Evolutionary conservation across 2,329 filamentous ascomycete genomes (phyloP).

Genomic region (Apiospora malaysiana): DNA sequence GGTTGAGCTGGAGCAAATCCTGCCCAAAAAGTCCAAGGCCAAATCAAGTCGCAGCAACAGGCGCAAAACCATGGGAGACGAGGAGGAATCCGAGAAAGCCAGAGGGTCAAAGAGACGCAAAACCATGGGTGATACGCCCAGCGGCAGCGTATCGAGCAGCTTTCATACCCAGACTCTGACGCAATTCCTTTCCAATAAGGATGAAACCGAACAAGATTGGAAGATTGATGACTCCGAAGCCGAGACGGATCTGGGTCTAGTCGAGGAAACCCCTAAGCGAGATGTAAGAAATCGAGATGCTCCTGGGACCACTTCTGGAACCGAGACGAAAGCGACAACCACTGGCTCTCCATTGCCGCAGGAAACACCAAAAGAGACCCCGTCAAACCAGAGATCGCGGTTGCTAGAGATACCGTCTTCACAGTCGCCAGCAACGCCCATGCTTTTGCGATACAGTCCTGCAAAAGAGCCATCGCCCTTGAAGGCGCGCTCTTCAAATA

Average conservation of each 20-base stretch:
- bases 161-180: slow-evolving; percentile 42
- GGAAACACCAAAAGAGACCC: slow-evolving; percentile 31
- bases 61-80: slow-evolving; percentile 38
- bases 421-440: slow-evolving; percentile 36
- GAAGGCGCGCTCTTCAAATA: slow-evolving; percentile 32
- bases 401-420: slow-evolving; percentile 38
- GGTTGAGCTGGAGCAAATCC: slow-evolving; percentile 24
- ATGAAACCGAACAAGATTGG: slow-evolving; percentile 30
- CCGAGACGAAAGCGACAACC: background rate
- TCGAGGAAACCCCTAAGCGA: slow-evolving; percentile 38
- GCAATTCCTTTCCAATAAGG: slow-evolving; percentile 32
- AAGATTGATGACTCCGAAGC: slow-evolving; percentile 36
- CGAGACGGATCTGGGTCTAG: slow-evolving; percentile 31
- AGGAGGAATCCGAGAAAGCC: slow-evolving; percentile 28
- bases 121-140: slow-evolving; percentile 38
- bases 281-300: slow-evolving; percentile 12
- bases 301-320: background rate
- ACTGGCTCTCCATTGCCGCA: background rate
- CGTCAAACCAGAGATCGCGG: slow-evolving; percentile 32
- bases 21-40: slow-evolving; percentile 26
- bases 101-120: slow-evolving; percentile 37
- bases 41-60: slow-evolving; percentile 31
- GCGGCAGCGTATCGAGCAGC: slow-evolving; percentile 32
- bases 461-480: slow-evolving; percentile 35
- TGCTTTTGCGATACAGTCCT: slow-evolving; percentile 33